Percentiles rank a stretch among this genome's conserved stretches.
These are phyloP conservation scores for Penicillium brasilianum DNA, from an alignment of 2,329 filamentous ascomycete genomes.

Conservation along the genomic window DNA sequence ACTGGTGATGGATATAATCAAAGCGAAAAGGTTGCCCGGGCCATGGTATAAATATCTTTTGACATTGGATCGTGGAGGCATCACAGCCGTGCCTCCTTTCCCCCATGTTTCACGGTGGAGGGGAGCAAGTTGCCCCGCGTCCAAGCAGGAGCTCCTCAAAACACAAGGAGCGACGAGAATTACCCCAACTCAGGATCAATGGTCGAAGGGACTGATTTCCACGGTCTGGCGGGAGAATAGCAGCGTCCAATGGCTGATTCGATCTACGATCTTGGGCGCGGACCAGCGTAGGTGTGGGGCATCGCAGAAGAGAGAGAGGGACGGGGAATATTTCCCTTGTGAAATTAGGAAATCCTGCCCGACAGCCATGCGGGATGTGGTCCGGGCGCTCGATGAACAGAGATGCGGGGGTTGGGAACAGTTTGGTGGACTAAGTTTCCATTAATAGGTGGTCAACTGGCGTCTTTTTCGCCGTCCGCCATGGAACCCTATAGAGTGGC, in stretches of 20 bases:
- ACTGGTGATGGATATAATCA: not conserved
- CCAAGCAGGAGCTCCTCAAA: conserved; percentile 1
- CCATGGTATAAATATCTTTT: conserved; percentile 13
- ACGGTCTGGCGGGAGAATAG: not conserved
- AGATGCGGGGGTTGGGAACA: not conserved
- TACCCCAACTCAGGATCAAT: not conserved
- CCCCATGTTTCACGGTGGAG: conserved; percentile 1
- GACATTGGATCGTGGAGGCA: not conserved
- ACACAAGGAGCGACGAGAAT: conserved; percentile 3
- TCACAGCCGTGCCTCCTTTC: not conserved
- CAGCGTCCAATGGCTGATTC: conserved; percentile 11
- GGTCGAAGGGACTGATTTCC: not conserved
- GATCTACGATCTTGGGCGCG: conserved; percentile 8
- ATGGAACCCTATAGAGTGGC: too few relatives aligned
- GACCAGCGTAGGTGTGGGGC: conserved; percentile 6
- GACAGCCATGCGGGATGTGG: conserved; percentile 4
- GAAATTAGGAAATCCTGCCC: conserved; percentile 12
- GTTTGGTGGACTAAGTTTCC: not conserved
- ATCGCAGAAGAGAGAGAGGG: not conserved
- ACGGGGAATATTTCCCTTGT: conserved; percentile 30
- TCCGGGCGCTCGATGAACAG: not conserved
- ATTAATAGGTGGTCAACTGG: not conserved
- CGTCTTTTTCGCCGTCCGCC: not conserved
- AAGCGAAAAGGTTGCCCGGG: not conserved
- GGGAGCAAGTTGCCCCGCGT: conserved; percentile 6